Base-by-base conservation (phyloP, 768 basidiomycete species). In the Peribolospora kevripleyi region DNA sequence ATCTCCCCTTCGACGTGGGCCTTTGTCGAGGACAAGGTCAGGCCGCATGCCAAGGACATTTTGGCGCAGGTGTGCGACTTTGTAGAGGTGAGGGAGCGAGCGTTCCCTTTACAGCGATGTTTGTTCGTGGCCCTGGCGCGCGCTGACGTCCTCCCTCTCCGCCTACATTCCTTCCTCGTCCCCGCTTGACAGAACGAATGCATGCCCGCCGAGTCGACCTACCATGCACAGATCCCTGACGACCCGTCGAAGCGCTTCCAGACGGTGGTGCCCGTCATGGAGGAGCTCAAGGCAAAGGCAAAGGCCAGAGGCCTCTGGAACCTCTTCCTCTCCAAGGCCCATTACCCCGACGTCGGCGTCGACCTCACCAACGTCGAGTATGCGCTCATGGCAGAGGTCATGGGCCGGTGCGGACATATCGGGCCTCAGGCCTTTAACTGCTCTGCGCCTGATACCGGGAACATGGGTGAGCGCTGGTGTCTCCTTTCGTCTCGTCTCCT, bases 361-460 rank as follows among this genome's bases (percentile, higher is more conserved):
- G 80, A 81, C n/a, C 72, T 97, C 60, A 80, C 80, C 11, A 97
- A 95, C 68, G 73, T 98, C 49, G 93, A 98, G 86, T 97, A 98
- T 66, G 86, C 84, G 45, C 82, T 95, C 39, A 93, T 95, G 80
- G 88, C 88, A n/a, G 91, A 61, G 51, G 68, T 93, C 48, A 75
- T 95, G 60, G 90, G 90, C 4, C 78, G 85, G 55, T 80, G 75
- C 25, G 80, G 82, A 7, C 80, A 80, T 59, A 69, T 88, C 51
- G 85, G 81, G 3, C 79, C 90, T 25, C 81, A 95, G 69, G 78
- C 75, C 9, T 79, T 83, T 55, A 98, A 98, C 64, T 97, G 88
- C 69, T 79, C 88, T 37, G 88, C 90, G 10, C 91, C 91, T 48
- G 91, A 97, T 68, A 97, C 91, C 11, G 91, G 90, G 2, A 95